A percentile compares a stretch with the other conserved stretches of the same genome.
These are phyloP conservation scores for Arthroderma sp. DNA, from an alignment of 2,329 filamentous ascomycete species.

Conservation along the genomic window DNA sequence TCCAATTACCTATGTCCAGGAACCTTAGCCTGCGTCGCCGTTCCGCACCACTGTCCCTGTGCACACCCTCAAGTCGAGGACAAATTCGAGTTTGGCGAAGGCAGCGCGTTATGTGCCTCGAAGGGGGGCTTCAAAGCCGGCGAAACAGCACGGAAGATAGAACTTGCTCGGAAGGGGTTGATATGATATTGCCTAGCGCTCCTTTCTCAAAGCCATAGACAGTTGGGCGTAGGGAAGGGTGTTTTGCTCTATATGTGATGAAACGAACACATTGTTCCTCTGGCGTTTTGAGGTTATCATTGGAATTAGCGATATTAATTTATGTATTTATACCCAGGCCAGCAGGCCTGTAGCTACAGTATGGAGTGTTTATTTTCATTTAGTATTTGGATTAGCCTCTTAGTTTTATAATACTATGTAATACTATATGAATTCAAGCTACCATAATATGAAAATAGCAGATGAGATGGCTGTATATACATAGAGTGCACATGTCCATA, in stretches of 20 bases:
- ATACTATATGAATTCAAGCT: background rate
- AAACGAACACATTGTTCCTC: background rate
- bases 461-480: no score
- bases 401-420: background rate
- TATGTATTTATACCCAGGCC: background rate
- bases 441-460: background rate
- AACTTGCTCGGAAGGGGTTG: constrained; percentile 39
- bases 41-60: constrained; percentile 95
- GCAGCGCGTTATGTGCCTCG: constrained; percentile 38
- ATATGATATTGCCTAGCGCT: constrained; percentile 23
- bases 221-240: background rate
- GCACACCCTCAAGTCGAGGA: constrained; percentile 64
- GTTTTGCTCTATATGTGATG: background rate
- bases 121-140: constrained; percentile 38
- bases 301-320: constrained; percentile 1
- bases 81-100: constrained; percentile 53
- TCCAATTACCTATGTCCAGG: constrained; percentile 89
- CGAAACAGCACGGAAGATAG: constrained; percentile 38
- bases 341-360: background rate
- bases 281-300: background rate
- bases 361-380: background rate
- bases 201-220: background rate
- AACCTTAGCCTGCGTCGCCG: constrained; percentile 87
- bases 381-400: background rate
- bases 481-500: no score